phyloP scores from a whole-genome alignment of 176 grass and related monocot genomes.

The Cymbopogon citratus region DNA sequence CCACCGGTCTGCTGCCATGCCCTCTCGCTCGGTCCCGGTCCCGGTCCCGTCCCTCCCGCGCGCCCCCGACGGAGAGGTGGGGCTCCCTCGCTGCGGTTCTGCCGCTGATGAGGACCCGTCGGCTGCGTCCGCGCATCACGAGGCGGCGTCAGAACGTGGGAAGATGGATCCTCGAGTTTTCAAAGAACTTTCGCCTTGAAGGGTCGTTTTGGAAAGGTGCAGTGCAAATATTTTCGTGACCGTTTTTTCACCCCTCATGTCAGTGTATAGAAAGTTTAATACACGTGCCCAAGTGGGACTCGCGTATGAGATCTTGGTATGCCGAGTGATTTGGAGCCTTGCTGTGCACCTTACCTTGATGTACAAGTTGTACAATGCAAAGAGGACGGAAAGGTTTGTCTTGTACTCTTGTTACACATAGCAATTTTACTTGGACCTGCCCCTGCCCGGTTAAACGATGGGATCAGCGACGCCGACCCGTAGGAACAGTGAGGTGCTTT shows the following conservation, averaged over 20 bases:
- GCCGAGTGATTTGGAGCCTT: background rate
- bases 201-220: background rate
- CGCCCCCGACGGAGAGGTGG: no score
- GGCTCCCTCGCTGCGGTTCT: background rate
- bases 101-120: background rate
- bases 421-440: no score
- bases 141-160: background rate
- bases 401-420: no score
- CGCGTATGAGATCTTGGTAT: background rate
- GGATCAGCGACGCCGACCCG: background rate
- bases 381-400: slow-evolving; percentile 15
- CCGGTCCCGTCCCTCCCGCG: no score
- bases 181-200: background rate
- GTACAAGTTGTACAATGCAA: background rate
- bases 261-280: no score
- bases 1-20: background rate
- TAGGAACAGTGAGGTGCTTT: background rate
- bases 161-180: background rate
- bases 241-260: no score
- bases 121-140: background rate
- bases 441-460: background rate
- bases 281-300: no score
- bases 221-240: no score
- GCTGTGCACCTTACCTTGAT: background rate
- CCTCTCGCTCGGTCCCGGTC: no score